Evolutionary conservation across 1,284 basidiomycete genomes (phyloP).

Genomic region (Tremellales sp.): DNA sequence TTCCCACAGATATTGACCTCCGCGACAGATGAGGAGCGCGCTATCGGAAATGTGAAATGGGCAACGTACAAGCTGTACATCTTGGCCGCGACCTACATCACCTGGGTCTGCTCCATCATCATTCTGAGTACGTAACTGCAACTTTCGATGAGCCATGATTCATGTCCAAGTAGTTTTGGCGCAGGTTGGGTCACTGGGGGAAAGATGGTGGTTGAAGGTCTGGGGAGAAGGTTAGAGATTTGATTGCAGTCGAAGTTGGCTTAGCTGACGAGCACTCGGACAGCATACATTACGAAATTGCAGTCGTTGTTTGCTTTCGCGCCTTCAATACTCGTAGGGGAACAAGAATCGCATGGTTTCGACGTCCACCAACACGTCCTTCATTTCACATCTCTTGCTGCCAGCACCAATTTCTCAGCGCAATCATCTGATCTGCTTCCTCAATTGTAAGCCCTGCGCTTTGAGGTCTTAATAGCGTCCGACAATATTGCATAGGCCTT

Average conservation of each 20-base stretch:
- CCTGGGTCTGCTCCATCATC: slow-evolving; percentile 39
- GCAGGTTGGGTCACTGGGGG: slow-evolving; percentile 53
- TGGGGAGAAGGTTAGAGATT: slow-evolving; percentile 46
- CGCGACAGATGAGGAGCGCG: slow-evolving; percentile 53
- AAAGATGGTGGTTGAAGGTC: slow-evolving; percentile 68
- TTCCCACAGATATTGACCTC: background rate
- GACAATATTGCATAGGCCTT: slow-evolving; percentile 40
- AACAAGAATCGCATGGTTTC: too few species aligned
- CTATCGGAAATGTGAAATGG: slow-evolving; percentile 73
- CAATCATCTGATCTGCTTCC: background rate
- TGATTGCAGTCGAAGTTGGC: background rate
- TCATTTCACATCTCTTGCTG: slow-evolving; percentile 15
- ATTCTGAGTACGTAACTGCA: slow-evolving; percentile 27
- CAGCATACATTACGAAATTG: slow-evolving; percentile 31
- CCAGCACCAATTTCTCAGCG: background rate
- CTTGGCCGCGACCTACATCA: slow-evolving; percentile 47
- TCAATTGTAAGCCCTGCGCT: background rate
- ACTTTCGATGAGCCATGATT: slow-evolving; percentile 15
- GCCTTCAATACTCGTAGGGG: slow-evolving; percentile 8
- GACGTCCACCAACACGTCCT: slow-evolving; percentile 28
- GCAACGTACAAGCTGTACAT: slow-evolving; percentile 73
- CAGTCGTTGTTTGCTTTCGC: slow-evolving; percentile 22
- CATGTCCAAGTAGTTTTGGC: slow-evolving; percentile 17
- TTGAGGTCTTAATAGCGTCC: too few species aligned
- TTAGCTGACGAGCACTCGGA: slow-evolving; percentile 2